Conservation (phyloP, 1,284 basidiomycete genomes). For the Ustilago trichophora region DNA sequence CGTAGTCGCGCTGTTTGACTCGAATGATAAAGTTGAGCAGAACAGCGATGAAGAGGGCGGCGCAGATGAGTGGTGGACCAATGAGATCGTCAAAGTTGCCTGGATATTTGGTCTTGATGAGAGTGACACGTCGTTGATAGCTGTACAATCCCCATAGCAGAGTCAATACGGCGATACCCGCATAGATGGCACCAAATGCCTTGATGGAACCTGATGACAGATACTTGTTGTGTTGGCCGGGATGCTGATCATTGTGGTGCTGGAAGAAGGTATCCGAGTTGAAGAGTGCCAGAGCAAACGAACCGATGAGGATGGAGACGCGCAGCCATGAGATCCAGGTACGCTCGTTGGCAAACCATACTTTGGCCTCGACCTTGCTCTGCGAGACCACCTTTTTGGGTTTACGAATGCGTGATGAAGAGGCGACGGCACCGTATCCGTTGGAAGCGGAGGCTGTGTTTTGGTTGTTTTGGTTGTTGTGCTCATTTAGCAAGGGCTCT, state of each 20-base stretch:
- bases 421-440: slow-evolving; percentile 37
- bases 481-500: slow-evolving; percentile 41
- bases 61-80: slow-evolving; percentile 64
- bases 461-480: slow-evolving; percentile 3
- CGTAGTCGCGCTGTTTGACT: slow-evolving; percentile 48
- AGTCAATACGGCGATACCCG: slow-evolving; percentile 71
- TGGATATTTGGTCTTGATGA: slow-evolving; percentile 90
- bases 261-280: slow-evolving; percentile 74
- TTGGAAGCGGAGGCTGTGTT: slow-evolving; percentile 9
- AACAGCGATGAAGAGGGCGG: slow-evolving; percentile 61
- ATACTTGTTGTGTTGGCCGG: slow-evolving; percentile 26
- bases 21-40: slow-evolving; percentile 64
- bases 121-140: slow-evolving; percentile 87
- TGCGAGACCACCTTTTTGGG: slow-evolving; percentile 70
- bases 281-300: slow-evolving; percentile 86
- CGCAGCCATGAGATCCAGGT: slow-evolving; percentile 91
- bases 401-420: slow-evolving; percentile 52
- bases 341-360: slow-evolving; percentile 66
- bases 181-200: slow-evolving; percentile 85
- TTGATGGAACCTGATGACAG: slow-evolving; percentile 71
- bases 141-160: slow-evolving; percentile 81
- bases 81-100: slow-evolving; percentile 75
- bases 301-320: slow-evolving; percentile 82
- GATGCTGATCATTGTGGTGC: slow-evolving; percentile 40
- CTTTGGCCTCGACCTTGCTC: slow-evolving; percentile 65